Evolutionary conservation across 225 moss, liverwort and hornwort species (phyloP).

Genomic region (Marchantia polymorpha): DNA sequence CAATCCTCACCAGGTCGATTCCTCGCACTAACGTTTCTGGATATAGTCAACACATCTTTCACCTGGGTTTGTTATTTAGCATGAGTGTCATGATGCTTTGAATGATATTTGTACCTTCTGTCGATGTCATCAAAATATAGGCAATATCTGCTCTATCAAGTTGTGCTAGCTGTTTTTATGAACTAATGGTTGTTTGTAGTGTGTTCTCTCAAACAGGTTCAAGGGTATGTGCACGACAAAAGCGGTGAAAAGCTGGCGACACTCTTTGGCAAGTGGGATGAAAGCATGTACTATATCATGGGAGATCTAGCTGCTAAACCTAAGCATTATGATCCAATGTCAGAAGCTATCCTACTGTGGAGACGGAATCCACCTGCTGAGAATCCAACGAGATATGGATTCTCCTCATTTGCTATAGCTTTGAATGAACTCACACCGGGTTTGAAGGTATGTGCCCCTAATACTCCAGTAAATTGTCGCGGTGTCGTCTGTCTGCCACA

Average conservation of each 20-base stretch:
- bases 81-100: background rate
- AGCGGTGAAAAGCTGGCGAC: conserved; percentile 89
- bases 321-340: conserved; percentile 88
- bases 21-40: background rate
- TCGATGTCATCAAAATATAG: too few species aligned
- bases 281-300: conserved; percentile 88
- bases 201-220: conserved; percentile 52
- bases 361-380: conserved; percentile 75
- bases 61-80: background rate
- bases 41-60: background rate
- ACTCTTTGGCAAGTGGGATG: conserved; percentile 98
- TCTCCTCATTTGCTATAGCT: conserved; percentile 83
- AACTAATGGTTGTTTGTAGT: background rate
- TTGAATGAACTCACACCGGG: conserved; percentile 94
- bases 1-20: conserved; percentile 89
- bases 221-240: conserved; percentile 97
- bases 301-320: conserved; percentile 84
- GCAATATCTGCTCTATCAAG: too few species aligned
- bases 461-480: background rate
- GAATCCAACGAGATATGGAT: conserved; percentile 79
- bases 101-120: background rate
- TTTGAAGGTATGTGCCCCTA: conserved; percentile 50
- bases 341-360: conserved; percentile 92
- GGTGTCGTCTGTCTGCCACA: too few species aligned
- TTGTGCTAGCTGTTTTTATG: too few species aligned